phyloP scores from a whole-genome alignment of 148 eudicot species.

The Amaranthus cruentus region DNA sequence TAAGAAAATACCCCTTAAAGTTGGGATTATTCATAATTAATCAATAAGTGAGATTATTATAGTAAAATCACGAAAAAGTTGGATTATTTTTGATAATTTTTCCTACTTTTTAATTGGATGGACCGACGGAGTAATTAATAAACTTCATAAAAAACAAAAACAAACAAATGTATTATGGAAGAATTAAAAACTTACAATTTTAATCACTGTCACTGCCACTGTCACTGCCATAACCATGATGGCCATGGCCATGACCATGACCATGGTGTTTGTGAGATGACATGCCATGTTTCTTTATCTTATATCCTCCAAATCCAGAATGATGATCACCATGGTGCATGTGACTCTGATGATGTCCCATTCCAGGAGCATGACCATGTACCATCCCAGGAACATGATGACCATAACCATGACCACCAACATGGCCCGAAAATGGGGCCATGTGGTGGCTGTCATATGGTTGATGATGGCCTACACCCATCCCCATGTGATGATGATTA shows the following conservation, averaged over 20 bases:
- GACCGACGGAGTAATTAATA: too few relatives aligned
- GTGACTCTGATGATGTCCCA: background rate
- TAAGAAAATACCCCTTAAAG: too few relatives aligned
- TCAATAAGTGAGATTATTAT: too few relatives aligned
- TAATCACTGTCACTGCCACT: conserved; percentile 27
- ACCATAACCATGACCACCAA: background rate
- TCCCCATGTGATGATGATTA: background rate
- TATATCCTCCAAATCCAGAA: background rate
- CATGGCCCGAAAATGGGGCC: background rate
- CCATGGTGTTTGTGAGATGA: background rate
- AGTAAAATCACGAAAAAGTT: too few relatives aligned
- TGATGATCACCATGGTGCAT: background rate
- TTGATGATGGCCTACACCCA: background rate
- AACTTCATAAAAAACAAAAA: too few relatives aligned
- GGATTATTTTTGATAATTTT: too few relatives aligned
- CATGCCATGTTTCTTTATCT: too few relatives aligned
- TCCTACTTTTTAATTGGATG: too few relatives aligned
- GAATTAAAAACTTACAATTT: background rate
- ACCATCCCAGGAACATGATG: too few relatives aligned
- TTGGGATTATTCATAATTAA: too few relatives aligned
- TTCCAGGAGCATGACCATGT: background rate
- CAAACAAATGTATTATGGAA: background rate
- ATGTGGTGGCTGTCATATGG: background rate
- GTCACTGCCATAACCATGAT: conserved; percentile 16
- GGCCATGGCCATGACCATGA: background rate